phyloP scores from a whole-genome alignment of 495 filamentous ascomycete species.

The Xeromyces bisporus region DNA sequence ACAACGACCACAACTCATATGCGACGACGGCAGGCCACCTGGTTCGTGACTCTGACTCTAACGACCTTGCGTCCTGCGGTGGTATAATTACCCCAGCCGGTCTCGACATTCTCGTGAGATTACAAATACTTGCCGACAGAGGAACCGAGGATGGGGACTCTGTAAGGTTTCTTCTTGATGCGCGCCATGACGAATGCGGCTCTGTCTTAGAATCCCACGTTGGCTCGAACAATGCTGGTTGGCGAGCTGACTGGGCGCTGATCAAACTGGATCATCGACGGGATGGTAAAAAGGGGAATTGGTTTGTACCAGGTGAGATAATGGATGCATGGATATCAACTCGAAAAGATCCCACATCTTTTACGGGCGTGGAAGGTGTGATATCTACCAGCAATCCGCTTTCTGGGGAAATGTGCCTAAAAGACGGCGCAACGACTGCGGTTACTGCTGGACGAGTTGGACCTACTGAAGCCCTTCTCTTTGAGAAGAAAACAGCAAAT shows the following conservation, averaged over 20 bases:
- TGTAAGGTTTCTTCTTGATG: constrained; percentile 1
- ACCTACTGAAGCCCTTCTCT: neutral
- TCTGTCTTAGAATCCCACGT: constrained; percentile 1
- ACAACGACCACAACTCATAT: neutral
- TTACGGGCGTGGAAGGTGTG: constrained; percentile 1
- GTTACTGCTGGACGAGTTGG: constrained; percentile 3
- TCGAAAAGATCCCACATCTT: neutral
- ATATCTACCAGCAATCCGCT: constrained; percentile 1
- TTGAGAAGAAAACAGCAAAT: neutral
- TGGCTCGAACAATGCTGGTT: constrained; percentile 1
- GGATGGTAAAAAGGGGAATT: constrained; percentile 2
- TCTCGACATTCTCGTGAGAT: constrained; percentile 1
- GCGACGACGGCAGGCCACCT: constrained; percentile 3
- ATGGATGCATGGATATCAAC: neutral
- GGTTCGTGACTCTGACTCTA: neutral
- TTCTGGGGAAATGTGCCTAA: constrained; percentile 3
- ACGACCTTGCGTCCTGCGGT: neutral
- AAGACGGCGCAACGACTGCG: constrained; percentile 2
- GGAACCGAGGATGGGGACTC: neutral
- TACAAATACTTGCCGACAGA: neutral
- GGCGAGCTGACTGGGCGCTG: constrained; percentile 3
- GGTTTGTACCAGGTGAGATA: constrained; percentile 1
- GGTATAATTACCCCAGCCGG: constrained; percentile 3
- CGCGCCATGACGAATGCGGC: constrained; percentile 1
- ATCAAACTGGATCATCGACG: constrained; percentile 1